Evolutionary conservation across 2,329 filamentous ascomycete genomes (phyloP), one percentile per base, ranked within the genome.

Genomic region (Piedraia hortae): DNA sequence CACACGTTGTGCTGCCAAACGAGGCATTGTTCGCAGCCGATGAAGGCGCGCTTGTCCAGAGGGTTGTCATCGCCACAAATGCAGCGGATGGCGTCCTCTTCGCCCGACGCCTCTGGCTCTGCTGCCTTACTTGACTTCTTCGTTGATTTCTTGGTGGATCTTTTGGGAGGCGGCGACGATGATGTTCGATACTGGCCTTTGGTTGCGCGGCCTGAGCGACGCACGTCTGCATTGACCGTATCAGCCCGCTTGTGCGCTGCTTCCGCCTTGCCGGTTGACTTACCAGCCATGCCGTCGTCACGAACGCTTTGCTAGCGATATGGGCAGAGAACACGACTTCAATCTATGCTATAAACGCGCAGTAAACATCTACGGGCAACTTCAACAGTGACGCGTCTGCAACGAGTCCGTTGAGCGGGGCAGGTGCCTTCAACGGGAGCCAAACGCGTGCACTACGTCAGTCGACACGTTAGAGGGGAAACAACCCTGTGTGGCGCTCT

Each of bases 1-100:
- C 85, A 97, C 31, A 88, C 69, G 39, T 91, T 91, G 47, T 97
- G 85, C 47, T 97, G 85, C 85, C 85, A 97, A 18, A 71, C 82
- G 21, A 64, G 65, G 46, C 85, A 97, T 20, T 62, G 63, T 45
- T 97, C 85, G 51, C 85, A 97, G 28, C 73, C 77, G 37, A 97
- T 90, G 78, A 89, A 93, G 23, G 78, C 68, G 35, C 85, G 70
- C 32, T 72, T 74, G 8, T 74, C 68, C 34, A 88, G 74, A 34
- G 82, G 74, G 28, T 80, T 72, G 33, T 78, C 71, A 19, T 73
- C 73, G 33, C 85, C 82, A 41, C 82, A 97, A 21, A 91, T 72
- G 45, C 82, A 97, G 33, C 82, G 71, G 31, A 93, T 89, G 22
- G 62, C 49, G 23, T 53, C 56, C 29, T 59, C 54, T 16, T 43